A percentile compares a stretch with the other conserved stretches of the same genome.
Conservation (phyloP, 345 rosid species). For the Gossypium mustelinum region DNA sequence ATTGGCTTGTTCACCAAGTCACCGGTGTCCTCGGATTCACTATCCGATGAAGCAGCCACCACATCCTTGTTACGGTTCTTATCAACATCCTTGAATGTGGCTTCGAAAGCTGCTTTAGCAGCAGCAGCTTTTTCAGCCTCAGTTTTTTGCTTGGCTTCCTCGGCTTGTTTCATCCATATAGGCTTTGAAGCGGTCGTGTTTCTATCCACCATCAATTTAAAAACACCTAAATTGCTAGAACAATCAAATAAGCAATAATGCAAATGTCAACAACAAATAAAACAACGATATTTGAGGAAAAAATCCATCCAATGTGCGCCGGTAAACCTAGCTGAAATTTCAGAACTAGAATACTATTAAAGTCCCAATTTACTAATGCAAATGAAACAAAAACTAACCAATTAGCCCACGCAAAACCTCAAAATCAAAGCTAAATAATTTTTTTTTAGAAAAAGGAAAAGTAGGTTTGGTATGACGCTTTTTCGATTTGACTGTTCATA, state of each 20-base stretch:
- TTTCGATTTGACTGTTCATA: neutral
- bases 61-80: constrained; percentile 37
- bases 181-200: constrained; percentile 45
- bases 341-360: no score
- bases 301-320: neutral
- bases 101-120: constrained; percentile 94
- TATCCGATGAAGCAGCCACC: constrained; percentile 50
- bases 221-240: constrained; percentile 4
- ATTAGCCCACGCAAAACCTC: neutral
- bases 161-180: constrained; percentile 95
- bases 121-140: constrained; percentile 90
- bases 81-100: constrained; percentile 70
- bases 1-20: constrained; percentile 69
- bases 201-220: constrained; percentile 51
- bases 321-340: neutral
- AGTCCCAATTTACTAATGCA: neutral
- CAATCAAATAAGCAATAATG: neutral
- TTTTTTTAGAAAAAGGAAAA: neutral
- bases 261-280: neutral
- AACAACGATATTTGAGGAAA: neutral
- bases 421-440: neutral
- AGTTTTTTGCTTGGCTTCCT: constrained; percentile 86
- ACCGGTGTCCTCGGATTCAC: constrained; percentile 69
- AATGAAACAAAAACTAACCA: neutral
- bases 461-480: neutral